These are phyloP conservation scores for Oryza coarctata DNA, from an alignment of 176 grass and related monocot genomes.

Conservation along the genomic window DNA sequence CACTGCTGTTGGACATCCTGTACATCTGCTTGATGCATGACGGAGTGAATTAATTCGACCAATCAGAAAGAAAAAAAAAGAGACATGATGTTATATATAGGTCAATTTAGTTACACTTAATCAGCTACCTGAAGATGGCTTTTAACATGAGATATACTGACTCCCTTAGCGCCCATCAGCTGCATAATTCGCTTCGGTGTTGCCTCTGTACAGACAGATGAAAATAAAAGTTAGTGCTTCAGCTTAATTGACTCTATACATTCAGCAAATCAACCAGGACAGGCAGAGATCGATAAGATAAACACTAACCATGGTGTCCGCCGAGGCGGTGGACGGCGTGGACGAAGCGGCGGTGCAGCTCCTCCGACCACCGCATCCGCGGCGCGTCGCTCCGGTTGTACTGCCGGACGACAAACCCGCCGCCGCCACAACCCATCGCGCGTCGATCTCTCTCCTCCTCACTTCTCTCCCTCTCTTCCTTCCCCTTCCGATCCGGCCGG, in stretches of 20 bases:
- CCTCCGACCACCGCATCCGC: constrained; percentile 56
- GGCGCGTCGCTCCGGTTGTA: constrained; percentile 20
- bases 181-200: neutral
- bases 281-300: too few species aligned
- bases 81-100: too few species aligned
- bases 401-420: neutral
- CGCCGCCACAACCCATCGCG: too few species aligned
- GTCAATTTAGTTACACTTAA: too few species aligned
- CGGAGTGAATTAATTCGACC: neutral
- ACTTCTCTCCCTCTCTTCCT: too few species aligned
- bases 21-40: neutral
- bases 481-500: too few species aligned
- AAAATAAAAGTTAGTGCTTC: too few species aligned
- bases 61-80: too few species aligned
- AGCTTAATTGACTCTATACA: too few species aligned
- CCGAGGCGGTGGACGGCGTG: constrained; percentile 48
- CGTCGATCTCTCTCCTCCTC: neutral
- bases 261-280: too few species aligned
- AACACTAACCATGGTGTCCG: neutral
- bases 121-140: neutral
- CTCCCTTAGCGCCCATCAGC: neutral
- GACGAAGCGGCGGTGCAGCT: constrained; percentile 50
- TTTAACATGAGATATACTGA: neutral
- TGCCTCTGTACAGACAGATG: neutral
- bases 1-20: neutral